Percentiles rank a stretch among this genome's conserved stretches.
Conservation (phyloP, 805 yeast genomes). For the Lipomyces lipofer region DNA sequence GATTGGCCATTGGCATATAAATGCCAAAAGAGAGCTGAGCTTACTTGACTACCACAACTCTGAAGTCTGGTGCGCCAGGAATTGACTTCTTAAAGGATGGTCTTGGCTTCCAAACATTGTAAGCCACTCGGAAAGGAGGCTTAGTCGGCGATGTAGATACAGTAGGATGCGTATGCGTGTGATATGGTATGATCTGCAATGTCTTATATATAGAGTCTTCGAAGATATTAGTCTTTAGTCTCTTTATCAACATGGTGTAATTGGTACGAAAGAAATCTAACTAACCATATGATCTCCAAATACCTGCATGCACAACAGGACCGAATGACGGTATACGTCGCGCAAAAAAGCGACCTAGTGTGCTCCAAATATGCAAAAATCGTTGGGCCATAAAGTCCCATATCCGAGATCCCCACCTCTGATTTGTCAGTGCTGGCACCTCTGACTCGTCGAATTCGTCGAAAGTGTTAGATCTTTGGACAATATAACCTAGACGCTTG, state of each 20-base stretch:
- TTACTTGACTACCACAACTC: slow-evolving; percentile 56
- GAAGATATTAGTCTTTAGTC: neutral
- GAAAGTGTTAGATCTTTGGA: slow-evolving; percentile 41
- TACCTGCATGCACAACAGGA: slow-evolving; percentile 16
- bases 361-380: neutral
- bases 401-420: neutral
- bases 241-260: neutral
- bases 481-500: slow-evolving; percentile 76
- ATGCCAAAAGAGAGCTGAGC: slow-evolving; percentile 33
- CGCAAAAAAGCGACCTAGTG: neutral
- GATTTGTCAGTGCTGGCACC: neutral
- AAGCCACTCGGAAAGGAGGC: slow-evolving; percentile 46
- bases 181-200: slow-evolving; percentile 33
- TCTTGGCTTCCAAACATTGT: slow-evolving; percentile 80
- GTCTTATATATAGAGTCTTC: slow-evolving; percentile 31
- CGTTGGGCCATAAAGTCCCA: slow-evolving; percentile 3
- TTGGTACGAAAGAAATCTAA: neutral
- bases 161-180: slow-evolving; percentile 12
- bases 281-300: slow-evolving; percentile 29
- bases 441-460: slow-evolving; percentile 5
- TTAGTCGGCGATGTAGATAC: slow-evolving; percentile 5
- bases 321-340: slow-evolving; percentile 25
- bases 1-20: neutral
- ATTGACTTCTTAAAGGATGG: slow-evolving; percentile 63
- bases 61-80: slow-evolving; percentile 75